A percentile compares a stretch with the other conserved stretches of the same genome.
phyloP scores from a whole-genome alignment of 768 basidiomycete species.

The Neoboletus subvelutipes region DNA sequence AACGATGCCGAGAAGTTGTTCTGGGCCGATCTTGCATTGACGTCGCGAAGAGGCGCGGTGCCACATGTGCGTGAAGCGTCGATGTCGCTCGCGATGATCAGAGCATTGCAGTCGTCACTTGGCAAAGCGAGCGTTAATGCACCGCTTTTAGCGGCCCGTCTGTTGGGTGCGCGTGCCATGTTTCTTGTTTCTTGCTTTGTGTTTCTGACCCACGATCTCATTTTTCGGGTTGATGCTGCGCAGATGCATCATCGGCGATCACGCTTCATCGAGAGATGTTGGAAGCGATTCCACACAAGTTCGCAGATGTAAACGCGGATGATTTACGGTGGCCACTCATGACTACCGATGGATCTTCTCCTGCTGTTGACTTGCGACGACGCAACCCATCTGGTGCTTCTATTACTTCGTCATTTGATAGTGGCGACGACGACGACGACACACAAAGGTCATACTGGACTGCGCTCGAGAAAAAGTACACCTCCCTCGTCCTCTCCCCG shows the following conservation, averaged over 20 bases:
- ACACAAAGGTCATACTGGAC: slow-evolving; percentile 60
- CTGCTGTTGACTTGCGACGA: slow-evolving; percentile 23
- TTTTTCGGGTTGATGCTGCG: not conserved
- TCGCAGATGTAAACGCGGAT: slow-evolving; percentile 46
- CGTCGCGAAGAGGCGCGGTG: slow-evolving; percentile 59
- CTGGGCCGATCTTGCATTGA: slow-evolving; percentile 59
- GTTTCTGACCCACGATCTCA: not conserved
- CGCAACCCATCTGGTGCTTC: slow-evolving; percentile 20
- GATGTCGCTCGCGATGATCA: slow-evolving; percentile 66
- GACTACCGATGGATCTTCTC: slow-evolving; percentile 42
- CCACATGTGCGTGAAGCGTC: slow-evolving; percentile 73
- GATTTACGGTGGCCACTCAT: slow-evolving; percentile 77
- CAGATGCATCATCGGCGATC: slow-evolving; percentile 74
- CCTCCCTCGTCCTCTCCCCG: slow-evolving; percentile 23
- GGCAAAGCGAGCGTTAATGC: slow-evolving; percentile 54
- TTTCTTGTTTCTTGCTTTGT: not conserved
- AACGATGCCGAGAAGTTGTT: slow-evolving; percentile 69
- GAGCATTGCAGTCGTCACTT: slow-evolving; percentile 77
- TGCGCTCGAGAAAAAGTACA: slow-evolving; percentile 52
- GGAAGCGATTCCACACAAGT: slow-evolving; percentile 76
- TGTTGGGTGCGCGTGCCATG: slow-evolving; percentile 51
- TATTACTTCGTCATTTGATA: slow-evolving; percentile 20
- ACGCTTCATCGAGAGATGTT: slow-evolving; percentile 85
- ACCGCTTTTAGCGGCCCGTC: slow-evolving; percentile 55
- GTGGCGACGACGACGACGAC: slow-evolving; percentile 46